These are phyloP conservation scores for Pythium scleroteichum DNA, from an alignment of 352 stramenopile genomes.

Conservation along the genomic window DNA sequence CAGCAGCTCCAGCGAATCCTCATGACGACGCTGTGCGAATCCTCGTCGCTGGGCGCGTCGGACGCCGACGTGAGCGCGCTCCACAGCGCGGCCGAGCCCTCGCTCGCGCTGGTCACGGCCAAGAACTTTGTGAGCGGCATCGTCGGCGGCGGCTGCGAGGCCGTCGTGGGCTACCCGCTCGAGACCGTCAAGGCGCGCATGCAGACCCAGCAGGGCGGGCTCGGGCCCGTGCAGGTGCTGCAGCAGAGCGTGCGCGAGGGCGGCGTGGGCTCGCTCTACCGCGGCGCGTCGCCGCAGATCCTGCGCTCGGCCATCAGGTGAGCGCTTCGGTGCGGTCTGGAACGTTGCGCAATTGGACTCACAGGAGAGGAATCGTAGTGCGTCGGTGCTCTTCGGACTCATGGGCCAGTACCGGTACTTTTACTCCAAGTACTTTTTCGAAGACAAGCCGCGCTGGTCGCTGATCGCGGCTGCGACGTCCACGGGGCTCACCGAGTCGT, in stretches of 20 bases:
- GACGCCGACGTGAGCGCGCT: slow-evolving; percentile 16
- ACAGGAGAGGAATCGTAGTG: slow-evolving; percentile 15
- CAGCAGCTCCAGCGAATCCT: background rate
- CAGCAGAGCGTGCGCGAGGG: slow-evolving; percentile 38
- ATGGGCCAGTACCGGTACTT: slow-evolving; percentile 52
- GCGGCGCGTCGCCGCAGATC: slow-evolving; percentile 44
- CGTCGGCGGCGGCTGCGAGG: slow-evolving; percentile 39
- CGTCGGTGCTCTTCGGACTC: slow-evolving; percentile 45
- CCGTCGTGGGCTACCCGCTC: slow-evolving; percentile 45
- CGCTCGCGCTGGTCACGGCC: slow-evolving; percentile 32
- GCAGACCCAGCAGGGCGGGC: slow-evolving; percentile 34
- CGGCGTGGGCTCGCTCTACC: slow-evolving; percentile 41
- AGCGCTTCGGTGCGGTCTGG: background rate
- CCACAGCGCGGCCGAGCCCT: slow-evolving; percentile 21
- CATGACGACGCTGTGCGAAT: slow-evolving; percentile 23
- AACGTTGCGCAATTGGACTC: too few species aligned
- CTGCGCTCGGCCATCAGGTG: slow-evolving; percentile 44
- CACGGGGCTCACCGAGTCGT: slow-evolving; percentile 40
- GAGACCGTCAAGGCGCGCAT: slow-evolving; percentile 49
- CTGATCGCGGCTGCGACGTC: slow-evolving; percentile 33
- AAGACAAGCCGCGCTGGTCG: slow-evolving; percentile 31
- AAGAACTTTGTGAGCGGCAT: slow-evolving; percentile 49
- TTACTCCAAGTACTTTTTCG: slow-evolving; percentile 39
- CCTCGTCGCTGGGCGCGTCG: slow-evolving; percentile 19
- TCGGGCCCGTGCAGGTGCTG: slow-evolving; percentile 32